Percentiles rank a stretch among this genome's conserved stretches.
Conservation (phyloP, 805 yeast species). For the Cyberlindnera euphorbiiphila region DNA sequence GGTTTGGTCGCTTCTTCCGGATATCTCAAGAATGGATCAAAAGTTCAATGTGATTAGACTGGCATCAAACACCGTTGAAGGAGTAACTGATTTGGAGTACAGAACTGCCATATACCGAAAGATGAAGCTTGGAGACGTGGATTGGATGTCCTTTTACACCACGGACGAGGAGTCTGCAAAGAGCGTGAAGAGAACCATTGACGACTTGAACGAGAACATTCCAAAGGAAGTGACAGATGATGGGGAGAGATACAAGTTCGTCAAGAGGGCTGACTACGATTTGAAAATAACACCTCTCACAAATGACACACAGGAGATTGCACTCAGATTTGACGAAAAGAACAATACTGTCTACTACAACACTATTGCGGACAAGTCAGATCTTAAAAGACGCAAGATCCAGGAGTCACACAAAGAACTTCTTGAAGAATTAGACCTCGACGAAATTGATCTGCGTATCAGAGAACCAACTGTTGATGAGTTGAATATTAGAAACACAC, state of each 20-base stretch:
- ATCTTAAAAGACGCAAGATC: constrained; percentile 81
- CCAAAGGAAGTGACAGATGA: constrained; percentile 32
- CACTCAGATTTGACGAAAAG: constrained; percentile 53
- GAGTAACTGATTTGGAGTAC: constrained; percentile 15
- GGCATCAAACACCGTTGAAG: constrained; percentile 27
- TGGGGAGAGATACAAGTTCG: constrained; percentile 46
- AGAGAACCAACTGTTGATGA: constrained; percentile 75
- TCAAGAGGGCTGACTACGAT: constrained; percentile 76
- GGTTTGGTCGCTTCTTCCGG: constrained; percentile 83
- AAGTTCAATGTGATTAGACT: constrained; percentile 63
- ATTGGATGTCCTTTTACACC: constrained; percentile 72
- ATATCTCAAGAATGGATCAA: constrained; percentile 85
- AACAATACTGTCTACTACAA: constrained; percentile 65
- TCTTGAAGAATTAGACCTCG: constrained; percentile 54
- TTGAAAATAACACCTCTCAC: constrained; percentile 41
- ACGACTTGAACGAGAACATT: constrained; percentile 47
- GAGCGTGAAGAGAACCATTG: constrained; percentile 38
- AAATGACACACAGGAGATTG: constrained; percentile 48
- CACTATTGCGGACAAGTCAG: constrained; percentile 74
- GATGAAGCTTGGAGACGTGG: constrained; percentile 61
- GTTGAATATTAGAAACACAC: constrained; percentile 59
- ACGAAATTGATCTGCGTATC: constrained; percentile 55
- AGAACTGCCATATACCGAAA: constrained; percentile 69
- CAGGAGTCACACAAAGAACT: constrained; percentile 45
- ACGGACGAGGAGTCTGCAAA: constrained; percentile 42